A percentile compares a stretch with the other conserved stretches of the same genome.
Conservation (phyloP, 768 basidiomycete species). For the Chalciporus chontae region DNA sequence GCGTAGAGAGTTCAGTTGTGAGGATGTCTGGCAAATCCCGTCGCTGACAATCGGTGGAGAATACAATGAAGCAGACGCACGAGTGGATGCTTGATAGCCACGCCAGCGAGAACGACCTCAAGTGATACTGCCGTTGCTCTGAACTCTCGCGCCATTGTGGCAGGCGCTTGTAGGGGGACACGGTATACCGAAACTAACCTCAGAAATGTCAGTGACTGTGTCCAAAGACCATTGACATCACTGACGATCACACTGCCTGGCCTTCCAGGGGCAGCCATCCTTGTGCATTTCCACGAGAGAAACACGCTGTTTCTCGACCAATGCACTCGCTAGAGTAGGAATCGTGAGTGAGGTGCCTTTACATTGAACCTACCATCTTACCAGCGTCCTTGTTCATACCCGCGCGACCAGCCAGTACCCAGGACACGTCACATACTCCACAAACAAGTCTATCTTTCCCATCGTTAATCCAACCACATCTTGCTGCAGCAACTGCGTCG, state of each 20-base stretch:
- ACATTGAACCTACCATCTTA: slow-evolving; percentile 42
- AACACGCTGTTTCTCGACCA: slow-evolving; percentile 70
- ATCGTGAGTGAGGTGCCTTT: slow-evolving; percentile 13
- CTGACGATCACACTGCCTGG: slow-evolving; percentile 76
- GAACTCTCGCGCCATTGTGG: slow-evolving; percentile 58
- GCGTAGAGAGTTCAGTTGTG: slow-evolving; percentile 52
- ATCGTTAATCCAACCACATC: slow-evolving; percentile 81
- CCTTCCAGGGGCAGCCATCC: slow-evolving; percentile 81
- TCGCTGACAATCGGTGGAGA: slow-evolving; percentile 7
- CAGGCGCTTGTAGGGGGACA: slow-evolving; percentile 66
- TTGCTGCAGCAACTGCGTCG: slow-evolving; percentile 76
- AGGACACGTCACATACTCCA: slow-evolving; percentile 65
- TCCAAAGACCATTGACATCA: slow-evolving; percentile 2
- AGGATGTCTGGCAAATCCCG: slow-evolving; percentile 44
- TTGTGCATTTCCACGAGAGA: slow-evolving; percentile 72
- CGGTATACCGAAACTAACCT: slow-evolving; percentile 64
- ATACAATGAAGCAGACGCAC: slow-evolving; percentile 38
- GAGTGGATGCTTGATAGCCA: slow-evolving; percentile 69
- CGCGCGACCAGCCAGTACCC: slow-evolving; percentile 67
- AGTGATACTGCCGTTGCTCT: slow-evolving; percentile 52
- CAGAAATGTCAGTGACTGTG: slow-evolving; percentile 1
- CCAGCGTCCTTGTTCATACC: slow-evolving; percentile 77
- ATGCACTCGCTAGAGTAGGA: slow-evolving; percentile 48
- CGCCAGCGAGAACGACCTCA: slow-evolving; percentile 47
- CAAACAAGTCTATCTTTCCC: slow-evolving; percentile 78